Conservation (phyloP, 176 grass and related monocot genomes). For the Calamus simplicifolius region DNA sequence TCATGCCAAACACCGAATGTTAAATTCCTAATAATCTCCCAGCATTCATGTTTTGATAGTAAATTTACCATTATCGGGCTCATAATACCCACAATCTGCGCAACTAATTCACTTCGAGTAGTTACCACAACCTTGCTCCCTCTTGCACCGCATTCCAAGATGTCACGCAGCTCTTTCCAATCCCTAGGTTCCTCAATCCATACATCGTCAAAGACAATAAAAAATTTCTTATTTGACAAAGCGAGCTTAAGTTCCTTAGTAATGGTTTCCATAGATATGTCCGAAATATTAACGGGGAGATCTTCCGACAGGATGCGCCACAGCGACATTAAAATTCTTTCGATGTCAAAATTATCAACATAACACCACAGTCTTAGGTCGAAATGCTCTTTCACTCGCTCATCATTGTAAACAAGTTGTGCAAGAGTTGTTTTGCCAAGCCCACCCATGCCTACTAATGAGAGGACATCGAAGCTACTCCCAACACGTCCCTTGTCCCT, state of each 20-base stretch:
- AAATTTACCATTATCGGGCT: slow-evolving; percentile 11
- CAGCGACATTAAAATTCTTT: slow-evolving; percentile 16
- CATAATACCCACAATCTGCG: slow-evolving; percentile 17
- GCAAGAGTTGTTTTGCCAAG: slow-evolving; percentile 45
- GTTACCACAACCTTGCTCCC: slow-evolving; percentile 20
- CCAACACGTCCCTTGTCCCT: too few relatives aligned
- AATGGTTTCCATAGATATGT: too few relatives aligned
- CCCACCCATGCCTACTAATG: slow-evolving; percentile 31
- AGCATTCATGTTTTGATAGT: slow-evolving; percentile 9
- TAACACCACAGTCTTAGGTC: slow-evolving; percentile 13
- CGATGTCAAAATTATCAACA: slow-evolving; percentile 14
- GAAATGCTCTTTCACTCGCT: slow-evolving; percentile 12
- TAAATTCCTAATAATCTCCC: slow-evolving; percentile 9
- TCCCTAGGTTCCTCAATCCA: slow-evolving; percentile 4
- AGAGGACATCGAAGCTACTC: slow-evolving; percentile 15
- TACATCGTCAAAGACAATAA: too few relatives aligned
- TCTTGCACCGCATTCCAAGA: not conserved
- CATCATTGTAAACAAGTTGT: slow-evolving; percentile 23
- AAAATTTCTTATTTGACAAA: too few relatives aligned
- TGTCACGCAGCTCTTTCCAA: slow-evolving; percentile 1
- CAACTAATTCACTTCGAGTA: slow-evolving; percentile 23
- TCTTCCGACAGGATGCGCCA: not conserved
- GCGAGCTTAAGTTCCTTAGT: too few relatives aligned
- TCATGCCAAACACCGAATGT: too few relatives aligned
- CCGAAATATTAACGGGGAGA: too few relatives aligned